Evolutionary conservation across 2,329 filamentous ascomycete species (phyloP).

Genomic region (Penicillium psychrosexuale): DNA sequence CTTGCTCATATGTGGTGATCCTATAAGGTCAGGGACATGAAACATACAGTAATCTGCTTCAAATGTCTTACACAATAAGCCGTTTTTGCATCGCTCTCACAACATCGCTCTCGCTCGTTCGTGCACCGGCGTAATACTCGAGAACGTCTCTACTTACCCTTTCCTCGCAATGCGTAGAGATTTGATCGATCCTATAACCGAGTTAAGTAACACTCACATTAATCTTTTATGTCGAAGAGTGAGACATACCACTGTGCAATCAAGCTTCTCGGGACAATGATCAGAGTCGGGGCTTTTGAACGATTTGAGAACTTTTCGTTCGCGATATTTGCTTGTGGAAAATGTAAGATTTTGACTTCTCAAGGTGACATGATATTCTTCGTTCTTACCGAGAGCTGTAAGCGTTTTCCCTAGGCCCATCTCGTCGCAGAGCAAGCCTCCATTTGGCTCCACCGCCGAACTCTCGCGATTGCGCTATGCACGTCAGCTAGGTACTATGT

Average conservation of each 20-base stretch:
- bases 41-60: too few species aligned
- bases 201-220: background rate
- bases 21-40: conserved; percentile 15
- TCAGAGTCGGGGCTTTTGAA: conserved; percentile 33
- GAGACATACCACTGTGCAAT: conserved; percentile 34
- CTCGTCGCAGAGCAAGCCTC: conserved; percentile 41
- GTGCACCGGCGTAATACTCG: conserved; percentile 24
- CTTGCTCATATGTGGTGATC: conserved; percentile 40
- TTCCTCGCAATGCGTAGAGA: conserved; percentile 31
- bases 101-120: conserved; percentile 18
- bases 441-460: conserved; percentile 21
- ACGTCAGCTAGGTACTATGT: conserved; percentile 8
- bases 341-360: background rate
- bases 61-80: background rate
- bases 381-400: conserved; percentile 31
- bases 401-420: conserved; percentile 46
- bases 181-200: conserved; percentile 27
- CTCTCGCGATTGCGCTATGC: conserved; percentile 32
- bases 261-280: conserved; percentile 37
- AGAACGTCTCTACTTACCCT: conserved; percentile 16
- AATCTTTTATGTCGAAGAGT: background rate
- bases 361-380: background rate
- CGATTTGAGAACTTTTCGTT: conserved; percentile 28
- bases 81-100: conserved; percentile 24
- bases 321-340: conserved; percentile 34